These are phyloP conservation scores for Diaporthe caulivora DNA, from an alignment of 2,329 filamentous ascomycete genomes.

Conservation along the genomic window DNA sequence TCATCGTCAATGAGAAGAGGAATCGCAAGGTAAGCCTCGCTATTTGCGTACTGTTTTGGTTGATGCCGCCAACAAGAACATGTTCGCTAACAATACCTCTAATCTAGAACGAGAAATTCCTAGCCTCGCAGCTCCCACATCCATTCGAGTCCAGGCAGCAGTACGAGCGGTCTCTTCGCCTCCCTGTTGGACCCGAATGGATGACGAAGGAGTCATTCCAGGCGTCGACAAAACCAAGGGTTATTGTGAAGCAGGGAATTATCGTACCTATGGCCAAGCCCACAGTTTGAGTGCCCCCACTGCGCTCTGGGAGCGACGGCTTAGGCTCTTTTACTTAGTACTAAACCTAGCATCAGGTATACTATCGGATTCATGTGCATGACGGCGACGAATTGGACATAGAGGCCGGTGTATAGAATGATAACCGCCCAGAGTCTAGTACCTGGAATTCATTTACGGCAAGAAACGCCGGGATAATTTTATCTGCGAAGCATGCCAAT, in stretches of 20 bases:
- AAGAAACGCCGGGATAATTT: neutral
- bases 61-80: conserved; percentile 38
- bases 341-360: neutral
- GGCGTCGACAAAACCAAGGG: conserved; percentile 86
- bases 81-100: neutral
- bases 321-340: neutral
- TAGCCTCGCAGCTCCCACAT: conserved; percentile 86
- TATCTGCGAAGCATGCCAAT: neutral
- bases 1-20: conserved; percentile 93
- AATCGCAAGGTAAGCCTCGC: conserved; percentile 80
- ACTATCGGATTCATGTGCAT: neutral
- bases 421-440: no score
- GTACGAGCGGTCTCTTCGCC: conserved; percentile 88
- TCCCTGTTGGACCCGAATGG: conserved; percentile 95
- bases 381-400: neutral
- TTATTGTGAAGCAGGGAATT: conserved; percentile 91
- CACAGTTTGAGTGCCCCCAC: conserved; percentile 46
- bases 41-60: neutral
- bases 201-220: conserved; percentile 96
- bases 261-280: conserved; percentile 91
- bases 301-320: neutral
- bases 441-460: neutral
- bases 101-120: conserved; percentile 82
- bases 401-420: neutral
- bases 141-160: conserved; percentile 89